phyloP scores from a whole-genome alignment of 495 filamentous ascomycete species.

The Monascus purpureus region DNA sequence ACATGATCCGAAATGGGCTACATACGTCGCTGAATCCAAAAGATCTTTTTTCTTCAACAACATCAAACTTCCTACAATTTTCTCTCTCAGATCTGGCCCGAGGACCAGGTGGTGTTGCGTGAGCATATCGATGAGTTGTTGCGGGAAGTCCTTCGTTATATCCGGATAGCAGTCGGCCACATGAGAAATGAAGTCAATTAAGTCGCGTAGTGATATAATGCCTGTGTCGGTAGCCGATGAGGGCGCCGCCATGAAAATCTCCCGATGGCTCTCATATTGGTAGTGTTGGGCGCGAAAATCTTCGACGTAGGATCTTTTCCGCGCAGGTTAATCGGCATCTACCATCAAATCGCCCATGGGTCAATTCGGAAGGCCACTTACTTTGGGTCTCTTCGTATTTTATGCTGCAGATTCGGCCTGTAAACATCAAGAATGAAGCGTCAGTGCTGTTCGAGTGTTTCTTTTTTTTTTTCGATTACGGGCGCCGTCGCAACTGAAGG shows the following conservation, averaged over 20 bases:
- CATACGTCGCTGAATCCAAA: slow-evolving; percentile 62
- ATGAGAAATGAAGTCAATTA: slow-evolving; percentile 83
- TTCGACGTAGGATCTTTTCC: slow-evolving; percentile 57
- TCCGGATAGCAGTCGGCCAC: slow-evolving; percentile 86
- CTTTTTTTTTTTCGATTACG: slow-evolving; percentile 7
- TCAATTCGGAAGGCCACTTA: slow-evolving; percentile 20
- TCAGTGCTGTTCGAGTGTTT: slow-evolving; percentile 13
- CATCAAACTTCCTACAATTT: slow-evolving; percentile 82
- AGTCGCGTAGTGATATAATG: slow-evolving; percentile 64
- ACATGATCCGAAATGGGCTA: no score
- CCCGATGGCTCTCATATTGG: slow-evolving; percentile 79
- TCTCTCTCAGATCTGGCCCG: slow-evolving; percentile 73
- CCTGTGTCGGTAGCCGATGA: slow-evolving; percentile 60
- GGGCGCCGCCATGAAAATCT: slow-evolving; percentile 78
- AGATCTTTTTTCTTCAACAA: slow-evolving; percentile 83
- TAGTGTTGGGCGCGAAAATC: slow-evolving; percentile 82
- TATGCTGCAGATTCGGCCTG: slow-evolving; percentile 75
- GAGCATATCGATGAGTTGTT: slow-evolving; percentile 69
- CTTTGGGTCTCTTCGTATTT: slow-evolving; percentile 72
- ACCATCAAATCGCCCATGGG: neutral
- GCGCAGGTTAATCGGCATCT: slow-evolving; percentile 2
- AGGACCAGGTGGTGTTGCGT: slow-evolving; percentile 67
- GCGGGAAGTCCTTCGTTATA: slow-evolving; percentile 59
- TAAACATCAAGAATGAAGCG: slow-evolving; percentile 5
- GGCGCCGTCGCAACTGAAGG: slow-evolving; percentile 5